Conservation (phyloP, 1,284 basidiomycete genomes). For the Retiboletus fuscus region DNA sequence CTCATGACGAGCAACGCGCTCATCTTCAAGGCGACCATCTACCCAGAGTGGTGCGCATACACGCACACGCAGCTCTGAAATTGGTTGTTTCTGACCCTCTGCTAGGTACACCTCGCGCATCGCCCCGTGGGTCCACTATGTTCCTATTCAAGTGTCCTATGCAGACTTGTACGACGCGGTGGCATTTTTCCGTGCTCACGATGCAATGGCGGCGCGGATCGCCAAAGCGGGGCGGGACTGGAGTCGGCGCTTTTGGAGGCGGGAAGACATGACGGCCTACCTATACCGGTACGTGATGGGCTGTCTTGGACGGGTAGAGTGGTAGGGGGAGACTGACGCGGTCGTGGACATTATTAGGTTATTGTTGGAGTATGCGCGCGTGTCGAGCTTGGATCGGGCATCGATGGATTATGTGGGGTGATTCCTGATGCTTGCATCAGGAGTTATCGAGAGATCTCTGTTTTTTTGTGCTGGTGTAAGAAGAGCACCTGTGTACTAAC, state of each 20-base stretch:
- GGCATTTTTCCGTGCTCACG: conserved; percentile 70
- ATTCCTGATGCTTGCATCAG: background rate
- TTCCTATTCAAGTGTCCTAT: conserved; percentile 68
- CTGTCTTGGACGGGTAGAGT: background rate
- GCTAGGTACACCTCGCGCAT: conserved; percentile 57
- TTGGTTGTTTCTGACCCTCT: conserved; percentile 5
- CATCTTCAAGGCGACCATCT: conserved; percentile 72
- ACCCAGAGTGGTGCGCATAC: conserved; percentile 69
- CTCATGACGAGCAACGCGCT: conserved; percentile 72
- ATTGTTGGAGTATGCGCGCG: conserved; percentile 50
- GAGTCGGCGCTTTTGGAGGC: conserved; percentile 71
- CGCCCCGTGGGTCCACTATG: conserved; percentile 69
- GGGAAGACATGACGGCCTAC: conserved; percentile 74
- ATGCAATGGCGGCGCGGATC: conserved; percentile 67
- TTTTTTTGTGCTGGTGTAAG: background rate
- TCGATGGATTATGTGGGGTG: conserved; percentile 42
- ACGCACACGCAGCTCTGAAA: background rate
- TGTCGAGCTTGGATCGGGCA: conserved; percentile 39
- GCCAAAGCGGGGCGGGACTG: conserved; percentile 67
- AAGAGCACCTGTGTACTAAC: background rate
- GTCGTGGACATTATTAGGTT: conserved; percentile 40
- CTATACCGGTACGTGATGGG: conserved; percentile 60
- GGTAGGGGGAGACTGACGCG: background rate
- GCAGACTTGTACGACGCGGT: conserved; percentile 67
- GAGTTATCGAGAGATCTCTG: background rate